Percentiles rank a stretch among this genome's conserved stretches.
Conservation (phyloP, 1,139 yeast species). For the Hemisphaericaspora subhashii region DNA sequence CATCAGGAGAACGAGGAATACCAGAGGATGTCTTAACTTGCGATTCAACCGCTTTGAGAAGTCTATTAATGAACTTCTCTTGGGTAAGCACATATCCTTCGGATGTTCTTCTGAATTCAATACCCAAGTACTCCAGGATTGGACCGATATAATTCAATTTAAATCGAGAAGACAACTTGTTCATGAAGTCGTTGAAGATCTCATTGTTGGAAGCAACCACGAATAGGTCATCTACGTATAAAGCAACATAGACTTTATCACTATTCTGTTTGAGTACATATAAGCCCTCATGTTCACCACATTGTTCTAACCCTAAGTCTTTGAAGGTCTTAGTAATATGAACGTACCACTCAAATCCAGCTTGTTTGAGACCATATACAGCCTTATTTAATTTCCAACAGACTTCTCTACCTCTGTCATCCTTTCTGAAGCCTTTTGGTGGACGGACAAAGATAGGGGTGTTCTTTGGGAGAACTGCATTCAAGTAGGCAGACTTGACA, state of each 20-base stretch:
- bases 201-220: background rate
- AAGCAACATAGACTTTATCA: background rate
- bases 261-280: background rate
- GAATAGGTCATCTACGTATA: conserved; percentile 7
- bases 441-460: conserved; percentile 1
- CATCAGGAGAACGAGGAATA: background rate
- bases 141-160: conserved; percentile 1
- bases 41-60: background rate
- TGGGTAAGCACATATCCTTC: conserved; percentile 1
- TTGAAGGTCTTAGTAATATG: background rate
- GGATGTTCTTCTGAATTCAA: background rate
- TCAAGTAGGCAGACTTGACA: conserved; percentile 5
- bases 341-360: conserved; percentile 6
- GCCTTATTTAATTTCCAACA: conserved; percentile 7
- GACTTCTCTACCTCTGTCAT: background rate
- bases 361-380: conserved; percentile 10
- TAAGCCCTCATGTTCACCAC: background rate
- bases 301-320: conserved; percentile 2
- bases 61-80: background rate
- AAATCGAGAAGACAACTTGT: background rate
- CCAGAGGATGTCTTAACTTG: background rate
- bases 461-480: conserved; percentile 1
- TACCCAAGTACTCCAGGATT: conserved; percentile 3
- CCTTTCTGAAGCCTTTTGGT: background rate
- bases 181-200: background rate